Evolutionary conservation across 148 eudicot genomes (phyloP), one percentile per base, ranked within the genome.

Genomic region (Diospyros lotus): DNA sequence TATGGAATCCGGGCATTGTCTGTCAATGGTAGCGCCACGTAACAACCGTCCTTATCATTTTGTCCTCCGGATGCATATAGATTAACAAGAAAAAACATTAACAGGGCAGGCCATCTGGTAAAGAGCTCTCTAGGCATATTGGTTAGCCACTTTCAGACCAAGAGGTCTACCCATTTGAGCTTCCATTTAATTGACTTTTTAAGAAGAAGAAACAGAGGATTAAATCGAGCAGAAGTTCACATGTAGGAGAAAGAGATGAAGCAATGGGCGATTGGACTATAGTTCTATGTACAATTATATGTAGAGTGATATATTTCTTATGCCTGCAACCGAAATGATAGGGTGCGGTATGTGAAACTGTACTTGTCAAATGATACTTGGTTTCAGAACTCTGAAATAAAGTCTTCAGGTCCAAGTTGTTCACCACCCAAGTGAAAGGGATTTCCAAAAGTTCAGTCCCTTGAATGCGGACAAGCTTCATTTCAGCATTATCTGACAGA

Each of bases 351-450:
- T 41, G 54, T 5, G 58, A 9, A 14, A 43, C 44, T 53, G 11
- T 52, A 60, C 50, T 4, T 48, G 3, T 70, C 74, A 78, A 9
- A 73, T 74, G 15, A 69, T 61, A 66, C 73, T 6, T 73, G 79
- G 83, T 75, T 84, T 80, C 4, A 61, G 68, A 75, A 78, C 69
- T 79, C 84, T 86, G 72, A 91, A 64, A 75, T 84, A 92, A 84
- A 92, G 73, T 87, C 86, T 75, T 95, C 97, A 1, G 98, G 98
- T 84, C 88, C 73, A 95, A 85, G 79, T 95, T 95, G 86, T 89
- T 92, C 69, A 86, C 96, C 64, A 95, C 88, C 98, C 98, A 95
- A 71, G 94, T 69, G 72, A 95, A 86, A 13, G 98, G 98, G 73
- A 88, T 85, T 69, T 87, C 92, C 64, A 81, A 73, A 4, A 90